Evolutionary conservation across 306 rosid species (phyloP).

Genomic region (Erythrophleum fordii): DNA sequence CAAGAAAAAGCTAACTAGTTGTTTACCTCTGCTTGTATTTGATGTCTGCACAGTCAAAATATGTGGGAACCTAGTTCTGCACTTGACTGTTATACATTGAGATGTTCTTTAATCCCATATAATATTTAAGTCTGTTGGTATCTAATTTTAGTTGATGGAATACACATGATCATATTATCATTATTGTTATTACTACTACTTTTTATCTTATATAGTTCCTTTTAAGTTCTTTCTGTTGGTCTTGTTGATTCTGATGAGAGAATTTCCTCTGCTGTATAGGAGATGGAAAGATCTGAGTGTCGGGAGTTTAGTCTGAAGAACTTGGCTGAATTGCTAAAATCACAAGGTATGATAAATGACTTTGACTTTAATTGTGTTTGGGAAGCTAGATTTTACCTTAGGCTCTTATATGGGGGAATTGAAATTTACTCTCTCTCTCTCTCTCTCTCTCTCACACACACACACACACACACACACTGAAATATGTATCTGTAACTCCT

Average conservation of each 20-base stretch:
- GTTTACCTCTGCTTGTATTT: not conserved
- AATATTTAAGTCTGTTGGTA: conserved; percentile 9
- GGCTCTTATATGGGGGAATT: not conserved
- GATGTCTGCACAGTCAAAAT: not conserved
- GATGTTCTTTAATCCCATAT: not conserved
- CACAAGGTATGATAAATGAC: conserved; percentile 64
- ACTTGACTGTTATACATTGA: not conserved
- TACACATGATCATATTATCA: conserved; percentile 7
- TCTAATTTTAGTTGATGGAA: conserved; percentile 16
- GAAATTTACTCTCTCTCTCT: not conserved
- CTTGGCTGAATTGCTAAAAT: conserved; percentile 82
- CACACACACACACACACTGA: not conserved
- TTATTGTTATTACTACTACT: not conserved
- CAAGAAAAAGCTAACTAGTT: not conserved
- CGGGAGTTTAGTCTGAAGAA: conserved; percentile 52
- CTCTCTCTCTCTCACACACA: not conserved
- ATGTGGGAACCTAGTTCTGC: not conserved
- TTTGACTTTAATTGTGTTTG: conserved; percentile 30
- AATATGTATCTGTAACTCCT: not conserved
- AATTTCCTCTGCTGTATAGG: conserved; percentile 57
- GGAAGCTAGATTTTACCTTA: conserved; percentile 33
- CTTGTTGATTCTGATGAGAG: conserved; percentile 35
- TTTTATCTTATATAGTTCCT: conserved; percentile 20
- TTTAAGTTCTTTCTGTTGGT: conserved; percentile 27
- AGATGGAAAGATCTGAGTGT: conserved; percentile 80